A percentile compares a stretch with the other conserved stretches of the same genome.
Evolutionary conservation across 2,329 filamentous ascomycete genomes (phyloP).

Genomic region (Venturia effusa): DNA sequence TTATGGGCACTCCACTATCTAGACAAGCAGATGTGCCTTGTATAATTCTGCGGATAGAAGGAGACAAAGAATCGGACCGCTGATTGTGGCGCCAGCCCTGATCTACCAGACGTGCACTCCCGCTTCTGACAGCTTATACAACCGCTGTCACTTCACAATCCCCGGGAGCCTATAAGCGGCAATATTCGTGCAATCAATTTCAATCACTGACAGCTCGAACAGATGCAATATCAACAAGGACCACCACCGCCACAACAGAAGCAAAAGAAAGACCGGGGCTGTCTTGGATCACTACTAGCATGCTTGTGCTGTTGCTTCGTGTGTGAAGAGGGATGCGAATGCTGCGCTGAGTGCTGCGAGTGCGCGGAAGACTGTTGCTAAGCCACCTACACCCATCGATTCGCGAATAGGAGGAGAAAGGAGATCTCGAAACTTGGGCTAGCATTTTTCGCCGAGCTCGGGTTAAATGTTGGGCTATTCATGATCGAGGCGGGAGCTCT

Average conservation of each 20-base stretch:
- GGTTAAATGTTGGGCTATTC: background rate
- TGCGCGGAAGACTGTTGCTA: conserved; percentile 8
- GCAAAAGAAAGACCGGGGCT: conserved; percentile 32
- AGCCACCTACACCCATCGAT: background rate
- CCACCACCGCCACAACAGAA: conserved; percentile 28
- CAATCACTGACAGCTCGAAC: background rate
- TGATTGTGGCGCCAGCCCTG: background rate
- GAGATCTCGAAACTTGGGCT: background rate
- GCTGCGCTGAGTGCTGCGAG: conserved; percentile 39
- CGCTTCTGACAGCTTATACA: background rate
- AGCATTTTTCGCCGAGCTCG: background rate
- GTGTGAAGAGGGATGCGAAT: conserved; percentile 53
- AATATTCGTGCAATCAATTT: background rate
- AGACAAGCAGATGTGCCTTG: background rate
- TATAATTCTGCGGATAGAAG: background rate
- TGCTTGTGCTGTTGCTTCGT: conserved; percentile 53
- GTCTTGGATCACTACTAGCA: conserved; percentile 27
- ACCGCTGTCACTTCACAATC: background rate
- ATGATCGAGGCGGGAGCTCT: background rate
- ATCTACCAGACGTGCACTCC: background rate
- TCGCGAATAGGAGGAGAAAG: background rate
- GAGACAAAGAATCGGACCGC: background rate
- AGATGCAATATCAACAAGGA: conserved; percentile 41
- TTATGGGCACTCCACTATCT: background rate
- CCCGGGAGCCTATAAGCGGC: too few species aligned